A percentile compares a stretch with the other conserved stretches of the same genome.
phyloP scores from a whole-genome alignment of 2,329 filamentous ascomycete species.

The Macroventuria anomochaeta region DNA sequence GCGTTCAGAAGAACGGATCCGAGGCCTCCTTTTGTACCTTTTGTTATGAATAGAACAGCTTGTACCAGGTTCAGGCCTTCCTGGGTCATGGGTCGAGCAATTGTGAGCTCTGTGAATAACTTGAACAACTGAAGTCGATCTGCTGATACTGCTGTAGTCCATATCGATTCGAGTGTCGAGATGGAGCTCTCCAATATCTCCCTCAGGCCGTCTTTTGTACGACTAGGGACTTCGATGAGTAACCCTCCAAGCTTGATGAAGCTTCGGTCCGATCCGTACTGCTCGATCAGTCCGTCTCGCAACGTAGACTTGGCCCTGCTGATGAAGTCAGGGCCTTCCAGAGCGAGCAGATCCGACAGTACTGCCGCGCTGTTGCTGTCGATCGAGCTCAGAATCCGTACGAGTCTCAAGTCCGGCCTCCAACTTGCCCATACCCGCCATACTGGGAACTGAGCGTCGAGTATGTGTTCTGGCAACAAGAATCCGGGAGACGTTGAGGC shows the following conservation, averaged over 20 bases:
- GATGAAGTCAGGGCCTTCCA: constrained; percentile 44
- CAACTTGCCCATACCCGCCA: constrained; percentile 44
- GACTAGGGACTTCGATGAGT: constrained; percentile 29
- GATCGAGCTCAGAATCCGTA: constrained; percentile 22
- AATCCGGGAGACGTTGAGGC: constrained; percentile 14
- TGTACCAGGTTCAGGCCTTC: constrained; percentile 32
- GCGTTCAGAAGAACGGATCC: constrained; percentile 17
- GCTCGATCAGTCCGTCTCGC: constrained; percentile 31
- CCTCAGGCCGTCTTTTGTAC: constrained; percentile 27
- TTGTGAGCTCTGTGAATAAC: constrained; percentile 29
- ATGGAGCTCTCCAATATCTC: constrained; percentile 21
- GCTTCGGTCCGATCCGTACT: constrained; percentile 23
- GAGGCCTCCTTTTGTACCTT: constrained; percentile 4
- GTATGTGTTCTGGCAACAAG: constrained; percentile 27
- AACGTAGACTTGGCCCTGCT: constrained; percentile 24
- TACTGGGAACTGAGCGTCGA: constrained; percentile 34
- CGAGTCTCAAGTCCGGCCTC: constrained; percentile 31
- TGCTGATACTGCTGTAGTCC: constrained; percentile 1
- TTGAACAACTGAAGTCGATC: constrained; percentile 10
- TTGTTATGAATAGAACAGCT: constrained; percentile 23
- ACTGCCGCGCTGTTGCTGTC: constrained; percentile 21
- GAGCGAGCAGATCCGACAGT: constrained; percentile 31
- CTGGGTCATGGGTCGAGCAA: constrained; percentile 27
- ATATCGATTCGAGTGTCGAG: constrained; percentile 17
- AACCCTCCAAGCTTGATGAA: constrained; percentile 27